These are phyloP conservation scores for Bremia lactucae DNA, from an alignment of 352 stramenopile species.

Conservation along the genomic window DNA sequence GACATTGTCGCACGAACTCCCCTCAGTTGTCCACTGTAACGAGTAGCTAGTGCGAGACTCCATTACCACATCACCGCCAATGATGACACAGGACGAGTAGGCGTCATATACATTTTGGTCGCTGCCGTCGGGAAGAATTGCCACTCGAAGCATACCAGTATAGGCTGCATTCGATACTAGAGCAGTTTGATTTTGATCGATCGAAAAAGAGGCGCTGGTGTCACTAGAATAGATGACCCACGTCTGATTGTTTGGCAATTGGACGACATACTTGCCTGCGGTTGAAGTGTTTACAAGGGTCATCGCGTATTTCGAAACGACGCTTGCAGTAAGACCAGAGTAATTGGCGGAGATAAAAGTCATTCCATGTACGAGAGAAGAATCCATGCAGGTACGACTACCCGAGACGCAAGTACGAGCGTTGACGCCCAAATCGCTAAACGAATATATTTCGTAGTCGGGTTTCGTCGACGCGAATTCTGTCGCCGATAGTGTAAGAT, in stretches of 20 bases:
- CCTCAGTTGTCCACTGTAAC: constrained; percentile 52
- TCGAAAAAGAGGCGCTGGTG: constrained; percentile 28
- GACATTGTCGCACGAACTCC: constrained; percentile 27
- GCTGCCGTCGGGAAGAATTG: constrained; percentile 33
- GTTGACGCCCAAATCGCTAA: constrained; percentile 51
- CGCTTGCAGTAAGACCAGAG: constrained; percentile 35
- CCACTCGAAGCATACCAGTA: constrained; percentile 48
- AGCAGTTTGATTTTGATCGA: constrained; percentile 28
- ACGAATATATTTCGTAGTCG: constrained; percentile 61
- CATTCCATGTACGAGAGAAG: constrained; percentile 60
- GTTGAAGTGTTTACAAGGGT: constrained; percentile 27
- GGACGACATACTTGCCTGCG: constrained; percentile 46
- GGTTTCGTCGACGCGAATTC: constrained; percentile 43
- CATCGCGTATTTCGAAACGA: constrained; percentile 42
- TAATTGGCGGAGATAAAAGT: constrained; percentile 63
- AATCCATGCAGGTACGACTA: constrained; percentile 41
- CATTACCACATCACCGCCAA: constrained; percentile 33
- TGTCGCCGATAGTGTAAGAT: constrained; percentile 54
- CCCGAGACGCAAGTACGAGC: constrained; percentile 33
- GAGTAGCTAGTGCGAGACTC: constrained; percentile 50
- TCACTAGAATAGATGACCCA: constrained; percentile 62
- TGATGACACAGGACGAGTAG: constrained; percentile 50
- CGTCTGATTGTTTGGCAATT: constrained; percentile 55
- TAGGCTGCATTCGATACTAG: constrained; percentile 32
- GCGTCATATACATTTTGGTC: constrained; percentile 40